A percentile compares a stretch with the other conserved stretches of the same genome.
These are phyloP conservation scores for Nakazawaea sp. DNA, from an alignment of 805 yeast species.

Conservation along the genomic window DNA sequence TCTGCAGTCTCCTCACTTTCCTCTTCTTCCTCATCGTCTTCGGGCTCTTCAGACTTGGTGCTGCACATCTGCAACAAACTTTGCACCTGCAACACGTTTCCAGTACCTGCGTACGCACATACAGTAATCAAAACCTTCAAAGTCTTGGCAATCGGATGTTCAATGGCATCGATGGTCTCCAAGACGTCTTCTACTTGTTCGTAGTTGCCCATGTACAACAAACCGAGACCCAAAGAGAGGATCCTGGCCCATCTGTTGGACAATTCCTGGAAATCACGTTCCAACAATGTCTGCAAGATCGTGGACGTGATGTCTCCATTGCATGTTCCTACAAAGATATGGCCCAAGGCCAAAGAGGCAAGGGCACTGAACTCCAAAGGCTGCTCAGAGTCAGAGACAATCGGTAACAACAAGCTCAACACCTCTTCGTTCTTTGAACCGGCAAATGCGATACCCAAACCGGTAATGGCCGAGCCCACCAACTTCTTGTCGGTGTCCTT, in stretches of 20 bases:
- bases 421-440: conserved; percentile 89
- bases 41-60: conserved; percentile 52
- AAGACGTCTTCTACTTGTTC: conserved; percentile 91
- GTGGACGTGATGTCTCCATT: conserved; percentile 93
- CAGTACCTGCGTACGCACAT: conserved; percentile 96
- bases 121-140: conserved; percentile 85
- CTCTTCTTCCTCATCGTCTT: conserved; percentile 54
- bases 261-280: conserved; percentile 72
- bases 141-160: conserved; percentile 87
- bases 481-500: conserved; percentile 47
- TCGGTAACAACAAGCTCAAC: conserved; percentile 67
- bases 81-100: conserved; percentile 93
- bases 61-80: conserved; percentile 84
- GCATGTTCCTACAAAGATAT: conserved; percentile 91
- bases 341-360: conserved; percentile 90
- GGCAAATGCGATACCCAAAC: conserved; percentile 91
- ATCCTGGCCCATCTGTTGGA: conserved; percentile 84
- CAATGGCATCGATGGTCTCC: conserved; percentile 91
- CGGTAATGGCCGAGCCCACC: conserved; percentile 78
- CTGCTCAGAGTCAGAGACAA: conserved; percentile 69
- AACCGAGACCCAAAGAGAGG: conserved; percentile 86
- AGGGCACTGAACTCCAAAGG: conserved; percentile 76
- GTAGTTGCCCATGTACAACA: conserved; percentile 87
- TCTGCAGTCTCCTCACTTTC: conserved; percentile 36
- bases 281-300: conserved; percentile 82